Evolutionary conservation across 768 basidiomycete genomes (phyloP).

Genomic region (Mycena kentingensis): DNA sequence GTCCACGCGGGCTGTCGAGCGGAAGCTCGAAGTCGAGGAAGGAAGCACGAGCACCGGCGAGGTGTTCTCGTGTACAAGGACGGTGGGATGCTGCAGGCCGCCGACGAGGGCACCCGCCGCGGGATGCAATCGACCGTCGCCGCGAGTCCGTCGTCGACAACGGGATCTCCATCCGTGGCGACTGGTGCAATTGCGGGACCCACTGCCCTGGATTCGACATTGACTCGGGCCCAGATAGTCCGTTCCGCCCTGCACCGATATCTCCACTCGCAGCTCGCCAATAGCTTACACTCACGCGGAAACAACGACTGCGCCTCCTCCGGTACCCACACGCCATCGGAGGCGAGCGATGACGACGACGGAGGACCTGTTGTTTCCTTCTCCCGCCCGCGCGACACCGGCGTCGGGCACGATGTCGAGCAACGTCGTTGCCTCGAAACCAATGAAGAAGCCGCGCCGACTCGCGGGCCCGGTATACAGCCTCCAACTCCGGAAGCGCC

Average conservation of each 20-base stretch:
- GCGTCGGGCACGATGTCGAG: no score
- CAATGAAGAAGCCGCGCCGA: constrained; percentile 8
- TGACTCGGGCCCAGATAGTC: constrained; percentile 42
- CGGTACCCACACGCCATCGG: constrained; percentile 38
- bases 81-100: background rate
- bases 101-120: constrained; percentile 10
- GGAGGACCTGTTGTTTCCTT: constrained; percentile 18
- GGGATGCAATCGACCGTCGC: constrained; percentile 66
- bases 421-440: background rate
- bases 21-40: background rate
- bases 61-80: background rate
- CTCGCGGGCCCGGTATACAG: constrained; percentile 17
- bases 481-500: constrained; percentile 12
- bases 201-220: constrained; percentile 81
- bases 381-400: background rate
- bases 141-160: constrained; percentile 76
- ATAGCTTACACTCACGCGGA: constrained; percentile 67
- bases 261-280: constrained; percentile 65
- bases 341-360: constrained; percentile 21
- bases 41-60: no score
- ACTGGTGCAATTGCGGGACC: constrained; percentile 79
- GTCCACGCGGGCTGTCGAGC: background rate
- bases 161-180: constrained; percentile 85
- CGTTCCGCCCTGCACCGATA: constrained; percentile 48
- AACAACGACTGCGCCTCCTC: constrained; percentile 58